These are phyloP conservation scores for Aspergillus sclerotiicarbonarius DNA, from an alignment of 495 filamentous ascomycete species.

Conservation along the genomic window DNA sequence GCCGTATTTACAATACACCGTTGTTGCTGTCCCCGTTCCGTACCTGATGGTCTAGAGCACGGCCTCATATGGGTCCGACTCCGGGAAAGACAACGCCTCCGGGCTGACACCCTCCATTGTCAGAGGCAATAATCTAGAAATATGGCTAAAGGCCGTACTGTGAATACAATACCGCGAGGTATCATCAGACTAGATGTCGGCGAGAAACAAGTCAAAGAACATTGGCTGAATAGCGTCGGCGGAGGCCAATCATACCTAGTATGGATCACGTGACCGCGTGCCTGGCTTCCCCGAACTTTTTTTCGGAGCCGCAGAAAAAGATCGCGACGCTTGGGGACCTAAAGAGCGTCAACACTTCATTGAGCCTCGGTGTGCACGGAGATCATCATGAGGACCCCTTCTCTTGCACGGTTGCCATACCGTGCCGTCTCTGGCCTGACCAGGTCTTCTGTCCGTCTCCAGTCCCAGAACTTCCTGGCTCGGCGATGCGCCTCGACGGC, in stretches of 20 bases:
- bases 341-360: slow-evolving; percentile 26
- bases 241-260: slow-evolving; percentile 10
- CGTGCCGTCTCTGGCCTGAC: slow-evolving; percentile 44
- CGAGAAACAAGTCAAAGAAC: neutral
- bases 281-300: slow-evolving; percentile 51
- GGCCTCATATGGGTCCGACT: neutral
- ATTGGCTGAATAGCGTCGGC: slow-evolving; percentile 5
- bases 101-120: neutral
- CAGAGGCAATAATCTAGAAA: neutral
- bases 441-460: slow-evolving; percentile 39
- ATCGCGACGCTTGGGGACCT: slow-evolving; percentile 15
- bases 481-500: slow-evolving; percentile 42
- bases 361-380: slow-evolving; percentile 30
- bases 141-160: no score
- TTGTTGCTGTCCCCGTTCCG: neutral
- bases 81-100: neutral
- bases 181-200: neutral
- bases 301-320: slow-evolving; percentile 31
- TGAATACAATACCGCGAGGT: no score
- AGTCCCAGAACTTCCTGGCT: slow-evolving; percentile 36
- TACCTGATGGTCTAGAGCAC: neutral
- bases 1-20: neutral
- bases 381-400: slow-evolving; percentile 45
- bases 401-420: slow-evolving; percentile 44
- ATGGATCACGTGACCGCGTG: slow-evolving; percentile 39